These are phyloP conservation scores for Penicillium sp. DNA, from an alignment of 2,329 filamentous ascomycete species.

Conservation along the genomic window DNA sequence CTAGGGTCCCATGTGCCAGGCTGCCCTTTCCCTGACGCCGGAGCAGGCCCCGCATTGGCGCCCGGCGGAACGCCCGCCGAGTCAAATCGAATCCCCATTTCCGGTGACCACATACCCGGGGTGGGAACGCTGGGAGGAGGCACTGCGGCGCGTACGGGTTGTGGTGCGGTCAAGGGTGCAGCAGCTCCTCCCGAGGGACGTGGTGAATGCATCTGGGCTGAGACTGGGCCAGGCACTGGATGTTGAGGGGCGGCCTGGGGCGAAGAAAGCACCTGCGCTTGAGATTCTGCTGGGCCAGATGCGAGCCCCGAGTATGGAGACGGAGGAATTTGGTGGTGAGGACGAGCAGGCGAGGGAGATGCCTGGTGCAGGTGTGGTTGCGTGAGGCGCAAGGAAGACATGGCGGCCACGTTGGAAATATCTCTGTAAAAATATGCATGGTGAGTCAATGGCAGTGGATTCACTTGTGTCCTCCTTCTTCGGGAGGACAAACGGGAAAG, in stretches of 20 bases:
- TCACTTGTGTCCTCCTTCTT: not conserved
- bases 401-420: constrained; percentile 49
- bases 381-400: constrained; percentile 52
- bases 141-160: constrained; percentile 38
- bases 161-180: constrained; percentile 42
- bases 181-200: constrained; percentile 25
- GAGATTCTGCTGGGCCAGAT: constrained; percentile 22
- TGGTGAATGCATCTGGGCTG: constrained; percentile 30
- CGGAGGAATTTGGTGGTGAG: constrained; percentile 29
- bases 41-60: constrained; percentile 22
- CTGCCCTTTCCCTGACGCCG: constrained; percentile 11
- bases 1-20: constrained; percentile 55
- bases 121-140: constrained; percentile 50
- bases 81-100: constrained; percentile 74
- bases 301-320: constrained; percentile 27
- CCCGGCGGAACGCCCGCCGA: constrained; percentile 31
- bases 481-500: not conserved
- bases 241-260: constrained; percentile 15
- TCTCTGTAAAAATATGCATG: constrained; percentile 39
- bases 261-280: constrained; percentile 35
- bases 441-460: constrained; percentile 1
- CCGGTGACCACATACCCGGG: constrained; percentile 67
- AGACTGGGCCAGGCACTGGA: constrained; percentile 32
- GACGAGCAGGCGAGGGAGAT: constrained; percentile 28
- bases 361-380: constrained; percentile 24